These are phyloP conservation scores for Epicoccum nigrum DNA, from an alignment of 2,329 filamentous ascomycete species.

Conservation along the genomic window DNA sequence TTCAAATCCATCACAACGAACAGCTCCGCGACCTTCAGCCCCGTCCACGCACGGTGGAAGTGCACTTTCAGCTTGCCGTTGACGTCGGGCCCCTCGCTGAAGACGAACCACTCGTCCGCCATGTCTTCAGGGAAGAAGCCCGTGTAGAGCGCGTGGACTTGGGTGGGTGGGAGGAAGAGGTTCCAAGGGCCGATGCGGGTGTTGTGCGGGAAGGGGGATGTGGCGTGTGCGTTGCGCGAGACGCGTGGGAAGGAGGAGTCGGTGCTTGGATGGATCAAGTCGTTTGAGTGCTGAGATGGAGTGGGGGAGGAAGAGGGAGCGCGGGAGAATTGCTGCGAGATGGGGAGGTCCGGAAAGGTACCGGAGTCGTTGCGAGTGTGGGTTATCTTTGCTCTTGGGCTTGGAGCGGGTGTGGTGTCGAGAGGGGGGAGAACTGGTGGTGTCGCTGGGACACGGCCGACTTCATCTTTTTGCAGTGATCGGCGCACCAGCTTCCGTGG, in stretches of 20 bases:
- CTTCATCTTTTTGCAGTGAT: not conserved
- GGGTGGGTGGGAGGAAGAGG: constrained; percentile 39
- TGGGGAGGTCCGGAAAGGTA: not conserved
- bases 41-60: constrained; percentile 43
- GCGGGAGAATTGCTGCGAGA: constrained; percentile 3
- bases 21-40: constrained; percentile 42
- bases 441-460: not conserved
- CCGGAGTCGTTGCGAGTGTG: constrained; percentile 11
- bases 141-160: constrained; percentile 38
- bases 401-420: not conserved
- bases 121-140: constrained; percentile 33
- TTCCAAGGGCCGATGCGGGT: constrained; percentile 36
- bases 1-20: constrained; percentile 45
- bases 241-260: constrained; percentile 12
- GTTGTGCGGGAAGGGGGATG: constrained; percentile 3
- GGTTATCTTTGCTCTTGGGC: not conserved
- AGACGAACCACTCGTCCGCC: constrained; percentile 44
- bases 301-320: not conserved
- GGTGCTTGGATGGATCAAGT: not conserved
- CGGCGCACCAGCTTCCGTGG: constrained; percentile 18
- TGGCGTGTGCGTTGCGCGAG: constrained; percentile 25
- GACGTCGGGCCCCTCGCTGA: constrained; percentile 41
- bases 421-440: not conserved
- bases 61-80: constrained; percentile 45
- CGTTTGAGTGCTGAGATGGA: not conserved